These are phyloP conservation scores for Saussurea involucrata DNA, from an alignment of 129 eudicot genomes.

Conservation along the genomic window DNA sequence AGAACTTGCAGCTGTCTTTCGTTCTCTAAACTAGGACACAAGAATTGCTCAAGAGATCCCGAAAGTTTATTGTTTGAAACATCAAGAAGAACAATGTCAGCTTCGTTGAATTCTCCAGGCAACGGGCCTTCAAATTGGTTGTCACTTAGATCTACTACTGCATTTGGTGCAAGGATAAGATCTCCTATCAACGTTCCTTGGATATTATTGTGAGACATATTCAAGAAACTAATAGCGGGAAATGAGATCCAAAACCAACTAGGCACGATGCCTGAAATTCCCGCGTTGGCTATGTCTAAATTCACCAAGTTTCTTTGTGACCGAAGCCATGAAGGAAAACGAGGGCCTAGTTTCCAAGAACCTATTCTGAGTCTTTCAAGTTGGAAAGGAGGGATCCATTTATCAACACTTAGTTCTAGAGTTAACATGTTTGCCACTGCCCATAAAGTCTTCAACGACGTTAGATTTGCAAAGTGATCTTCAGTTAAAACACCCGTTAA, in stretches of 20 bases:
- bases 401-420: background rate
- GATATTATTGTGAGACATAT: constrained; percentile 41
- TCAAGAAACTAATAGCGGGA: background rate
- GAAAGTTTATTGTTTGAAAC: constrained; percentile 27
- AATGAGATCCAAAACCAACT: constrained; percentile 36
- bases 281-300: constrained; percentile 20
- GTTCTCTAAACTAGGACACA: constrained; percentile 20
- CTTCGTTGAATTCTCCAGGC: constrained; percentile 7
- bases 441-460: constrained; percentile 1
- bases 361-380: constrained; percentile 10
- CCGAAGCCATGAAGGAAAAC: constrained; percentile 37
- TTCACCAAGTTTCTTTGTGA: constrained; percentile 21
- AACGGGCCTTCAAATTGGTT: constrained; percentile 7
- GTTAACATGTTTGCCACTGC: constrained; percentile 31
- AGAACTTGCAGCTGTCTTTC: constrained; percentile 4
- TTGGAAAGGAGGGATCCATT: constrained; percentile 39
- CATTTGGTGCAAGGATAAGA: constrained; percentile 4
- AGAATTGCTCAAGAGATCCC: constrained; percentile 19
- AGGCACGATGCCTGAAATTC: constrained; percentile 29
- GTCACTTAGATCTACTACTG: constrained; percentile 15
- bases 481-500: constrained; percentile 38
- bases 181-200: constrained; percentile 14
- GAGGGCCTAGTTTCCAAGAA: constrained; percentile 32
- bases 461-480: constrained; percentile 40
- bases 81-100: constrained; percentile 5